These are phyloP conservation scores for Cryomyces minteri DNA, from an alignment of 495 filamentous ascomycete genomes.

Conservation along the genomic window DNA sequence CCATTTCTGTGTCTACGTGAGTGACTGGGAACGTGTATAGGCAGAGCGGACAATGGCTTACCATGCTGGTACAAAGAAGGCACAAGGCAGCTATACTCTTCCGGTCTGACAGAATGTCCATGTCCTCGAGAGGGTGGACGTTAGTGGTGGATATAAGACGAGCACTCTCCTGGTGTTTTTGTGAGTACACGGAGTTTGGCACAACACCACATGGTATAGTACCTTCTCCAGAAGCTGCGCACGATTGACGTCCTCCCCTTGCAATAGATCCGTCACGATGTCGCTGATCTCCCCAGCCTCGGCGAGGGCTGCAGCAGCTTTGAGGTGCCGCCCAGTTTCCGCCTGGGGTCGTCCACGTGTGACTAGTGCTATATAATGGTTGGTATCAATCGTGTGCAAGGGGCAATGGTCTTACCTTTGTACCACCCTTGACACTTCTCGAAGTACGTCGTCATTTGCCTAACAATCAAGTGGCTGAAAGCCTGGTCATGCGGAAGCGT, in stretches of 20 bases:
- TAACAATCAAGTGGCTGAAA: conserved; percentile 79
- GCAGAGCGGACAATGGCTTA: conserved; percentile 9
- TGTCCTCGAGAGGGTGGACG: conserved; percentile 42
- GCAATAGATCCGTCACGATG: conserved; percentile 43
- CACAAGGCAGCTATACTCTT: conserved; percentile 72
- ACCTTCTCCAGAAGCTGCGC: conserved; percentile 25
- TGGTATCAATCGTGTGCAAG: neutral
- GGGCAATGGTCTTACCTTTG: conserved; percentile 30
- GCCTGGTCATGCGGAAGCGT: conserved; percentile 92
- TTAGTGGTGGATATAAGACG: conserved; percentile 47
- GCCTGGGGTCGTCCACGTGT: conserved; percentile 31
- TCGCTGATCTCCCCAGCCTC: conserved; percentile 50
- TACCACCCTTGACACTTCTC: conserved; percentile 86
- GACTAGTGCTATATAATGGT: conserved; percentile 26
- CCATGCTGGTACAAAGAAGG: conserved; percentile 86
- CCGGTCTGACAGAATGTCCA: conserved; percentile 75
- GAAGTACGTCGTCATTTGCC: conserved; percentile 76
- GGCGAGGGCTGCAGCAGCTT: conserved; percentile 55
- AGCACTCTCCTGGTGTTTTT: conserved; percentile 33
- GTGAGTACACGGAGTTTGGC: neutral
- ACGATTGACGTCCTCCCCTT: conserved; percentile 11
- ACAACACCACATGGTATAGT: neutral
- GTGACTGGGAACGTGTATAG: conserved; percentile 4
- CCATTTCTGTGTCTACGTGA: conserved; percentile 46
- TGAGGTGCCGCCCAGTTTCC: conserved; percentile 30